phyloP scores from a whole-genome alignment of 139 green algal species.

The Deuterostichococcus epilithicus region DNA sequence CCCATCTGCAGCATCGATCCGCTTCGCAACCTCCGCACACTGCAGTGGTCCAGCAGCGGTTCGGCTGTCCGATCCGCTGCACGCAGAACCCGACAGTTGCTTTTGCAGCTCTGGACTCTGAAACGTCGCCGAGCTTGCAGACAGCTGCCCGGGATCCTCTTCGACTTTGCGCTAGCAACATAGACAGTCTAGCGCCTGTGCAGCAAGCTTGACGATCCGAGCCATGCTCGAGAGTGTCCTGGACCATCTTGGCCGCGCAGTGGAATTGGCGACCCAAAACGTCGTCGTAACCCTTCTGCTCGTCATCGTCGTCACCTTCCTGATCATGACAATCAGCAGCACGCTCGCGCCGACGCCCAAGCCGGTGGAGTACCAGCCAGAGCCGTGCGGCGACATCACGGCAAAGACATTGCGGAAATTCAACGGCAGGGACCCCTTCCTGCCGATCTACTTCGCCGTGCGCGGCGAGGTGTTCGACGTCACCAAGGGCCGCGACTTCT shows the following conservation, averaged over 20 bases:
- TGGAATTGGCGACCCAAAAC: background rate
- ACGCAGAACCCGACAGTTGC: too few relatives aligned
- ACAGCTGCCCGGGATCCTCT: too few relatives aligned
- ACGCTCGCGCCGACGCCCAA: background rate
- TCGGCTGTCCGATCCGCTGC: too few relatives aligned
- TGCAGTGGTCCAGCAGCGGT: too few relatives aligned
- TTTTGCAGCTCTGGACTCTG: too few relatives aligned
- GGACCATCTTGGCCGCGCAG: background rate
- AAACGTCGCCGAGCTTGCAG: too few relatives aligned
- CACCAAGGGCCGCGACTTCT: constrained; percentile 53
- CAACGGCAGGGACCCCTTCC: constrained; percentile 58
- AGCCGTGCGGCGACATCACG: constrained; percentile 61
- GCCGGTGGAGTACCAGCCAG: background rate
- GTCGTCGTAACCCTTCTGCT: background rate
- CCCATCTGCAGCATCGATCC: too few relatives aligned
- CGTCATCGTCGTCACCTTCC: constrained; percentile 5
- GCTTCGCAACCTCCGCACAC: too few relatives aligned
- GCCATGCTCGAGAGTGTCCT: background rate
- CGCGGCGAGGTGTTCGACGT: constrained; percentile 70
- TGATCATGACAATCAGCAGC: background rate
- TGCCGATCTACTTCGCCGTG: constrained; percentile 65
- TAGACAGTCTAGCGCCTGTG: too few relatives aligned
- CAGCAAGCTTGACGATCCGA: too few relatives aligned
- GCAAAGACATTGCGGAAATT: constrained; percentile 51
- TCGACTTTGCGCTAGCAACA: too few relatives aligned